Percentiles rank a stretch among this genome's conserved stretches.
These are phyloP conservation scores for Pittosporum tobira DNA, from an alignment of 129 eudicot genomes.

Conservation along the genomic window DNA sequence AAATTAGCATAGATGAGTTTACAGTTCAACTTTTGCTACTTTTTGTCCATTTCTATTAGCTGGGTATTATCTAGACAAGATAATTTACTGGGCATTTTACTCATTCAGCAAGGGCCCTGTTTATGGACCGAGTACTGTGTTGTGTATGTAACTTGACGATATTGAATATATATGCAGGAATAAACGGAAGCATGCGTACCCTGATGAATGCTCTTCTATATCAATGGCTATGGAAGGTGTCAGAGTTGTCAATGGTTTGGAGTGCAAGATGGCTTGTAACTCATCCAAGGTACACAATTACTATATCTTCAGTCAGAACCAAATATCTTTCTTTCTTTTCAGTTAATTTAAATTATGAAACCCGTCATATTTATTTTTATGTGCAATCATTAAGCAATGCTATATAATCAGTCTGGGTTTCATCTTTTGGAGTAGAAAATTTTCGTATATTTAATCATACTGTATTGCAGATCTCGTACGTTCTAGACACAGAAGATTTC, in stretches of 20 bases:
- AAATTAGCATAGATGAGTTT: background rate
- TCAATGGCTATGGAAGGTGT: constrained; percentile 57
- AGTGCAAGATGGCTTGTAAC: constrained; percentile 77
- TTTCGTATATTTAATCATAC: constrained; percentile 13
- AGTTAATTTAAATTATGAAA: too few species aligned
- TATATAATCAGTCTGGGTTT: background rate
- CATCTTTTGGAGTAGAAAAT: background rate
- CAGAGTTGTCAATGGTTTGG: constrained; percentile 62
- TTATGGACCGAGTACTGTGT: background rate
- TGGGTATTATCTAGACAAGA: too few species aligned
- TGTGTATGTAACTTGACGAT: background rate
- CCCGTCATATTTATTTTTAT: too few species aligned
- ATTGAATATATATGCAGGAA: constrained; percentile 40
- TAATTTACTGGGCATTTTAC: too few species aligned
- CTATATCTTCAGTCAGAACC: background rate
- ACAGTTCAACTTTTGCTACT: too few species aligned
- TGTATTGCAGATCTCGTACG: constrained; percentile 78
- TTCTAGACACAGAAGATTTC: constrained; percentile 85
- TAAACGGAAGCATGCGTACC: constrained; percentile 32
- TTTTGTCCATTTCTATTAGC: too few species aligned
- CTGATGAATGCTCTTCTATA: constrained; percentile 55
- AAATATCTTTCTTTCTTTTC: too few species aligned
- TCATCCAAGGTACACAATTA: constrained; percentile 58
- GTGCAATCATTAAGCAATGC: background rate
- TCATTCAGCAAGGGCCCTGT: background rate